Conservation (phyloP, 2,329 filamentous ascomycete genomes). For the Penicillium sumatraense region DNA sequence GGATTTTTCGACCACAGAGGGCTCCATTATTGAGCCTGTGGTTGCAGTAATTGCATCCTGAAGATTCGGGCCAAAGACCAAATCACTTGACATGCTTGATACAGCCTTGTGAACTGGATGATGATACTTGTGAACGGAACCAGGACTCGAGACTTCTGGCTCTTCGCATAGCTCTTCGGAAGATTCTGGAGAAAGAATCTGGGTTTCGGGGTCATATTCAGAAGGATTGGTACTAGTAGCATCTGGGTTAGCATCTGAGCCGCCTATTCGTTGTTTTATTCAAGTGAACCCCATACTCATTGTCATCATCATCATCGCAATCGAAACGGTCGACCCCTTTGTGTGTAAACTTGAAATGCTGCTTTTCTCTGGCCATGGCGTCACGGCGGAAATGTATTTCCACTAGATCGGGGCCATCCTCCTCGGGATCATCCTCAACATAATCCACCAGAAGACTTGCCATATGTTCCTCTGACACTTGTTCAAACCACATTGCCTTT, state of each 20-base stretch:
- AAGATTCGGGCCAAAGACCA: no score
- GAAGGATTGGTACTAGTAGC: background rate
- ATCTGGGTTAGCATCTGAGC: background rate
- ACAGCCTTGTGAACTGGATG: background rate
- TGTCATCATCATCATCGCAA: background rate
- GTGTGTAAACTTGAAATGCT: background rate
- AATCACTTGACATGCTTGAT: background rate
- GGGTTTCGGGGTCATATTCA: background rate
- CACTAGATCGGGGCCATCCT: background rate
- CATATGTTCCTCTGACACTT: background rate
- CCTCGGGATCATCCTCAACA: background rate
- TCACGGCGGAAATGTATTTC: background rate
- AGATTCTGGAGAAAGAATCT: background rate
- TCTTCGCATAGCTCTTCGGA: no score
- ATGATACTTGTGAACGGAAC: background rate
- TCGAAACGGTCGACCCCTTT: background rate
- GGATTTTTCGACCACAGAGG: background rate
- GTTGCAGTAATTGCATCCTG: background rate
- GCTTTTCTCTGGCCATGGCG: background rate
- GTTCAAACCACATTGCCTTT: no score
- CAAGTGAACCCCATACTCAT: background rate
- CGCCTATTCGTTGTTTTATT: background rate
- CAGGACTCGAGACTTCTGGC: background rate
- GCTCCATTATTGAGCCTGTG: background rate
- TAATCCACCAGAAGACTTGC: background rate